Percentiles rank a stretch among this genome's conserved stretches.
Evolutionary conservation across 495 filamentous ascomycete genomes (phyloP).

Genomic region (Lineolata rhizophorae): DNA sequence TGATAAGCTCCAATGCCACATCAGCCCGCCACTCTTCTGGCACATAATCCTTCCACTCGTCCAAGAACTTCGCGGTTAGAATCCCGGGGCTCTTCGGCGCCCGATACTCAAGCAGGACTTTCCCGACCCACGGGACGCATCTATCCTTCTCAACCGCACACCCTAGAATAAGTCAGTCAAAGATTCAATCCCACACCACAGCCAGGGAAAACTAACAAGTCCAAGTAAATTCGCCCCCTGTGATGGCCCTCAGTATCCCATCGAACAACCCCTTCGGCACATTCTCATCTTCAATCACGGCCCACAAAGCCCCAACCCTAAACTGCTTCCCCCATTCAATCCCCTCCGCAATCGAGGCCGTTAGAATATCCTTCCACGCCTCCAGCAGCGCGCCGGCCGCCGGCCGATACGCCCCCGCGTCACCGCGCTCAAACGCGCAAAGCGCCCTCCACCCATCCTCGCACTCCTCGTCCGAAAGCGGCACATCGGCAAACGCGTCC

Average conservation of each 20-base stretch:
- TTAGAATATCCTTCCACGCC: constrained; percentile 15
- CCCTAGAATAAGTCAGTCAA: too few species aligned
- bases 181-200: too few species aligned
- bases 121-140: too few species aligned
- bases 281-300: constrained; percentile 22
- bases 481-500: constrained; percentile 17
- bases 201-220: too few species aligned
- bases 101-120: too few species aligned
- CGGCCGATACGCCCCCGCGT: constrained; percentile 14
- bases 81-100: too few species aligned
- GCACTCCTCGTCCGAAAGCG: constrained; percentile 18
- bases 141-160: too few species aligned
- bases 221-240: too few species aligned
- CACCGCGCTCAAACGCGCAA: constrained; percentile 17
- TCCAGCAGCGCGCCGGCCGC: constrained; percentile 9
- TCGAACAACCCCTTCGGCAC: not conserved
- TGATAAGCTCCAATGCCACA: constrained; percentile 24
- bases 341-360: constrained; percentile 8
- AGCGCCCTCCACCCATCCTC: constrained; percentile 14
- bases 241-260: too few species aligned
- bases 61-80: constrained; percentile 28
- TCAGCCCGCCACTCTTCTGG: constrained; percentile 35
- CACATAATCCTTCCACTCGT: constrained; percentile 32
- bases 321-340: constrained; percentile 18
- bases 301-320: constrained; percentile 20